A percentile compares a stretch with the other conserved stretches of the same genome.
phyloP scores from a whole-genome alignment of 2,329 filamentous ascomycete species.

The Venturia nashicola region DNA sequence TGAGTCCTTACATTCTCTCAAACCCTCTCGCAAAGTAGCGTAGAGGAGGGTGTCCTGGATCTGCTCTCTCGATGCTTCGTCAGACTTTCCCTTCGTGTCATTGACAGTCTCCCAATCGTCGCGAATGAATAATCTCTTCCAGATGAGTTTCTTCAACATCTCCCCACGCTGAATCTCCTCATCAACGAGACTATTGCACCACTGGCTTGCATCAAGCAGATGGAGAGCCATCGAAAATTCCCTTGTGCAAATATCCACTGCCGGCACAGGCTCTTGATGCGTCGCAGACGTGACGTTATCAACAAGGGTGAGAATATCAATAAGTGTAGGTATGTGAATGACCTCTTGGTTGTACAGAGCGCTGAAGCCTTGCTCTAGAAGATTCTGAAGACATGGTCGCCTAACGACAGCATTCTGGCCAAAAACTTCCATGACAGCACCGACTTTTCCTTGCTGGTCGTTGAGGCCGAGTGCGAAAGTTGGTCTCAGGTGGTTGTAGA shows the following conservation, averaged over 20 bases:
- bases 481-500: not conserved
- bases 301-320: constrained; percentile 73
- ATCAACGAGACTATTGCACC: constrained; percentile 36
- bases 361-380: constrained; percentile 2
- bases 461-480: constrained; percentile 9
- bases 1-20: constrained; percentile 4
- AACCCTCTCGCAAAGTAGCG: constrained; percentile 49
- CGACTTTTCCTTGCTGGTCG: not conserved
- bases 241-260: constrained; percentile 31
- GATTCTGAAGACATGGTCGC: constrained; percentile 12
- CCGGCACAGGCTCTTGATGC: constrained; percentile 23
- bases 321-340: constrained; percentile 34
- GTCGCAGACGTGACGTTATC: constrained; percentile 27
- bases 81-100: constrained; percentile 61
- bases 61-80: constrained; percentile 35
- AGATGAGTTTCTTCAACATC: constrained; percentile 52
- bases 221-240: constrained; percentile 68
- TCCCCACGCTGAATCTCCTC: constrained; percentile 25
- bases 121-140: constrained; percentile 73
- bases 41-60: constrained; percentile 55
- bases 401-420: not conserved
- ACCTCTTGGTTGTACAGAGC: not conserved
- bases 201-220: constrained; percentile 39
- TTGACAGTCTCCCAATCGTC: constrained; percentile 79
- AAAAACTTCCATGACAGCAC: not conserved